Percentiles rank a stretch among this genome's conserved stretches.
phyloP scores from a whole-genome alignment of 352 stramenopile species.

The Phytophthora hybrid region DNA sequence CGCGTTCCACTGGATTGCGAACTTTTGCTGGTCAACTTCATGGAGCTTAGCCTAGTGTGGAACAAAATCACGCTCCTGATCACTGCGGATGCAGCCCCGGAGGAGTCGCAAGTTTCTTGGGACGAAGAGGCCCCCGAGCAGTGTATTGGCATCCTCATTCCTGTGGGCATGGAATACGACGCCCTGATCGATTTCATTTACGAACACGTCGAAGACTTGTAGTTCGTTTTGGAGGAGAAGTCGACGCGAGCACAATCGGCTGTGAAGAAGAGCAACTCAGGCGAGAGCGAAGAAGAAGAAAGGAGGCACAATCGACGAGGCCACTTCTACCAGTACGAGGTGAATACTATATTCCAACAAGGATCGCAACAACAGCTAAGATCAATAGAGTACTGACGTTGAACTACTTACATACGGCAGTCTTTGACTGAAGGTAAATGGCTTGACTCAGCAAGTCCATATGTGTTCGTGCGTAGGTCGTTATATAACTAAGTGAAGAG shows the following conservation, averaged over 20 bases:
- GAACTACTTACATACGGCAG: constrained; percentile 20
- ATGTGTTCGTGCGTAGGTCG: too few species aligned
- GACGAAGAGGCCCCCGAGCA: constrained; percentile 55
- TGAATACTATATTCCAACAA: constrained; percentile 57
- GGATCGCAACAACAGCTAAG: neutral
- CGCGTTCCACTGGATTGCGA: constrained; percentile 83
- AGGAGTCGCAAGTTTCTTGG: constrained; percentile 60
- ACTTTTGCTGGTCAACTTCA: constrained; percentile 86
- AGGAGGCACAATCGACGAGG: constrained; percentile 27
- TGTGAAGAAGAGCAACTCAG: constrained; percentile 16
- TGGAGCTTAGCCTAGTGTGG: constrained; percentile 86
- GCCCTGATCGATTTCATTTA: constrained; percentile 69
- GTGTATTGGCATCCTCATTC: constrained; percentile 77
- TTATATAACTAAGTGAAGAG: too few species aligned
- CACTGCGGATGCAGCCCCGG: constrained; percentile 49
- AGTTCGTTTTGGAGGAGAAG: constrained; percentile 54
- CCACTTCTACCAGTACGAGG: constrained; percentile 72
- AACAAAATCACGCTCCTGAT: constrained; percentile 86
- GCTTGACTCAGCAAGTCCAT: constrained; percentile 5
- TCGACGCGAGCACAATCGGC: constrained; percentile 18
- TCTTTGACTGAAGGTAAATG: constrained; percentile 23
- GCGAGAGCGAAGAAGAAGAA: constrained; percentile 35
- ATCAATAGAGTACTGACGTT: neutral
- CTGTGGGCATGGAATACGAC: constrained; percentile 63
- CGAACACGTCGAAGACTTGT: constrained; percentile 70